Conservation (phyloP, 805 yeast genomes). For the Komagataella phaffii region DNA sequence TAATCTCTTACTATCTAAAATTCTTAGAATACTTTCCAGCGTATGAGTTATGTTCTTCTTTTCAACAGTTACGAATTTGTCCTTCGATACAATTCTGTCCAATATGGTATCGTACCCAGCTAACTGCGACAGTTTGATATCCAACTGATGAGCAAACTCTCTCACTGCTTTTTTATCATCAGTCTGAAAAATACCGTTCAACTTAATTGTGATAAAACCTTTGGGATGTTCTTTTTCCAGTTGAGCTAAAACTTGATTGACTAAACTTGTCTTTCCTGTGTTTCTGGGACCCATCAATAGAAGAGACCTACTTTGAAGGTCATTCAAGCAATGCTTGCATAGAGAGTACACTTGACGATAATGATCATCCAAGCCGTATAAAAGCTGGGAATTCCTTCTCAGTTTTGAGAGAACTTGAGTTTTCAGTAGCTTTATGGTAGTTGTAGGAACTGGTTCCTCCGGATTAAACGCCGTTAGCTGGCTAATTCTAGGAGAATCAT, state of each 20-base stretch:
- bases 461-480: not conserved
- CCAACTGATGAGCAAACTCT: conserved; percentile 78
- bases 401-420: not conserved
- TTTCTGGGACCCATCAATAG: conserved; percentile 71
- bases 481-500: not conserved
- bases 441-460: not conserved
- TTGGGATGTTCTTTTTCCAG: conserved; percentile 27
- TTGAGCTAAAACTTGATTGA: conserved; percentile 40
- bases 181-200: conserved; percentile 60
- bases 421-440: not conserved
- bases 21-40: conserved; percentile 40
- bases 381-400: conserved; percentile 1
- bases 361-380: conserved; percentile 24
- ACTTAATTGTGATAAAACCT: conserved; percentile 45
- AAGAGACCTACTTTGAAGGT: conserved; percentile 71
- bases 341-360: conserved; percentile 39
- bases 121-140: conserved; percentile 16
- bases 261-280: conserved; percentile 57
- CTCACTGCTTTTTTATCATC: conserved; percentile 73
- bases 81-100: conserved; percentile 3
- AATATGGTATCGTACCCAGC: conserved; percentile 6
- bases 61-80: conserved; percentile 20
- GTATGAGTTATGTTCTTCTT: conserved; percentile 45
- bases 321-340: conserved; percentile 49
- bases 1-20: conserved; percentile 27